These are phyloP conservation scores for Rhynchospora pubera DNA, from an alignment of 176 grass and related monocot genomes.

Conservation along the genomic window DNA sequence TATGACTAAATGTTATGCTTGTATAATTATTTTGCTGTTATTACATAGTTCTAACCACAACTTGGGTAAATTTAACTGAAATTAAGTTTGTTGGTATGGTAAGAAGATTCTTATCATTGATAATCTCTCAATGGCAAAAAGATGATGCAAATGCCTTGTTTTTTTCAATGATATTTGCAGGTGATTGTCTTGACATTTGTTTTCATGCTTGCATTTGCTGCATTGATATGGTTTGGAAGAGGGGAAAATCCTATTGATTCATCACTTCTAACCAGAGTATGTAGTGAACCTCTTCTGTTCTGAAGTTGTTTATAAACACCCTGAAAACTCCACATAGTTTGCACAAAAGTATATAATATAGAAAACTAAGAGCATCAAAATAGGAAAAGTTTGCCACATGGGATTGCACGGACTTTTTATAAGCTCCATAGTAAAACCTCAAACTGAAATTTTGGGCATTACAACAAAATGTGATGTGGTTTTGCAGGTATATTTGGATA, in stretches of 20 bases:
- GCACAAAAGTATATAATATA: background rate
- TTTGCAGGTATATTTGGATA: conserved; percentile 91
- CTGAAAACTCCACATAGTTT: background rate
- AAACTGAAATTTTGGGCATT: background rate
- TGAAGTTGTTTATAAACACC: conserved; percentile 3
- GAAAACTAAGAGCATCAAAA: background rate
- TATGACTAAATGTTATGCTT: conserved; percentile 12
- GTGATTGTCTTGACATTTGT: conserved; percentile 74
- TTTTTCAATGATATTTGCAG: conserved; percentile 31
- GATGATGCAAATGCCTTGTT: conserved; percentile 1
- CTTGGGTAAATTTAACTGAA: conserved; percentile 15
- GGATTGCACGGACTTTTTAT: background rate
- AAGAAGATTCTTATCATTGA: background rate
- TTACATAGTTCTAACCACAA: background rate
- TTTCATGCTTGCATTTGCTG: conserved; percentile 75
- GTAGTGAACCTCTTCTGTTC: conserved; percentile 7
- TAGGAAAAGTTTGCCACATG: background rate
- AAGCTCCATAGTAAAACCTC: background rate
- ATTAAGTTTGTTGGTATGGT: background rate
- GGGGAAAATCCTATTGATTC: conserved; percentile 81
- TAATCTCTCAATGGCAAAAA: background rate
- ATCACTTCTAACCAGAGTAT: conserved; percentile 66
- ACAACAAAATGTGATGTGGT: conserved; percentile 10
- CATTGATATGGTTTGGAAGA: conserved; percentile 86
- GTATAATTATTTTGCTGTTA: conserved; percentile 14